Conservation (phyloP, 805 yeast species). For the Hanseniaspora guilliermondii region DNA sequence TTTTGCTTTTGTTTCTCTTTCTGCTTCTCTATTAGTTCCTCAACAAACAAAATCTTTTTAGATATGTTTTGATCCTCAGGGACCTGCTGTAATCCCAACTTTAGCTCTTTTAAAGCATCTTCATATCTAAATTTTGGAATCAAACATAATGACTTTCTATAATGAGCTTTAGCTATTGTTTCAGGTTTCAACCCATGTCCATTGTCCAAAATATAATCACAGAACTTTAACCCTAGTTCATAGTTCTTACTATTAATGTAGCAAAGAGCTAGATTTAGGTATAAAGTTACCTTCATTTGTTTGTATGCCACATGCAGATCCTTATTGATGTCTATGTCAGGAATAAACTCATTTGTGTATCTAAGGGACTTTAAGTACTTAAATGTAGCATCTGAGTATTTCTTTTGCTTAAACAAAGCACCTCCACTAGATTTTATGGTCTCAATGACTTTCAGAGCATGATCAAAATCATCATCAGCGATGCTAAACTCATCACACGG, state of each 20-base stretch:
- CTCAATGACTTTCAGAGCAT: conserved; percentile 38
- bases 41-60: conserved; percentile 33
- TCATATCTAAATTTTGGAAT: conserved; percentile 35
- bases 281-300: conserved; percentile 32
- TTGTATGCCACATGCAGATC: conserved; percentile 39
- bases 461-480: conserved; percentile 43
- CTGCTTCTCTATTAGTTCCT: conserved; percentile 30
- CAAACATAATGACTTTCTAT: conserved; percentile 42
- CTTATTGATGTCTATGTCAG: conserved; percentile 52
- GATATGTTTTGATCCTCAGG: conserved; percentile 41
- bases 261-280: conserved; percentile 45
- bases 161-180: conserved; percentile 42
- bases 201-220: conserved; percentile 36
- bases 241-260: conserved; percentile 39
- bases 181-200: conserved; percentile 33
- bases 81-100: conserved; percentile 32
- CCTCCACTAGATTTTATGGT: conserved; percentile 61
- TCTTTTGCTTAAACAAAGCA: conserved; percentile 42
- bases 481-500: conserved; percentile 61
- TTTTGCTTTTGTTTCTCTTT: conserved; percentile 42
- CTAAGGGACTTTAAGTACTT: conserved; percentile 57
- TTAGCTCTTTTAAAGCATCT: conserved; percentile 38
- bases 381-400: conserved; percentile 39
- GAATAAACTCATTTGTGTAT: conserved; percentile 59
- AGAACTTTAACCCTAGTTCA: conserved; percentile 40